Base-by-base conservation (phyloP, 352 stramenopile genomes). In the Sclerospora graminicola region DNA sequence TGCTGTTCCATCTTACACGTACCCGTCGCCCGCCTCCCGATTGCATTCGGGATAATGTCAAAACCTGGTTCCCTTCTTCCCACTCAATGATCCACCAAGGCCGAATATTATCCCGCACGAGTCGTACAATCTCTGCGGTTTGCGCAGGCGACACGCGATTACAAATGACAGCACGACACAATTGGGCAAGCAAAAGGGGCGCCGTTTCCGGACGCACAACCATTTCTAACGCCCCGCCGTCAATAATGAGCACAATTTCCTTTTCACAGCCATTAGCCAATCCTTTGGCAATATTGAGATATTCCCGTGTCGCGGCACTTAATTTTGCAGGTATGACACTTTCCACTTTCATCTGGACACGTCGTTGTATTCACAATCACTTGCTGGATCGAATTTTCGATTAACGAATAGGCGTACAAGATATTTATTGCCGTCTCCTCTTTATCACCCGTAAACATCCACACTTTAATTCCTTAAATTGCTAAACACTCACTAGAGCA, bases 351-450 rank as follows among this genome's bases (percentile, higher is more conserved):
- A 23, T 62, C 77, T 18, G 78, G 70, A 42, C 69, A 85, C 5
- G 60, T 82, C 2, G 71, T 82, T 47, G 60, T 63, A 46, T 89
- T 87, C 23, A 89, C 63, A 31, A 89, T 54, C 0, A 84, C 67
- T 51, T 86, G 78, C 24, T 85, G 69, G 27, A 93, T 97, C 1
- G 60, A 66, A 48, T 87, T 87, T 46, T 86, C 69, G 8, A 96
- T 40, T 14, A 97, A 45, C 10, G 78, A 84, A 46, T 78, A 95
- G 5, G 85, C 81, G 38, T 94, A 95, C n/a, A 69, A 87, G 53
- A 97, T 97, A 56, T 97, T 97, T 46, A 97, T 97, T 23, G 91
- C 91, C 0, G 91, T 97, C 52, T 97, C 91, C 42, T 94, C 64
- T 63, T 97, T 97, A 60, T 97, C 91, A 14, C 89, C 89, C 4